Evolutionary conservation across 2,329 filamentous ascomycete species (phyloP).

Genomic region (Paramyrothecium sp.): DNA sequence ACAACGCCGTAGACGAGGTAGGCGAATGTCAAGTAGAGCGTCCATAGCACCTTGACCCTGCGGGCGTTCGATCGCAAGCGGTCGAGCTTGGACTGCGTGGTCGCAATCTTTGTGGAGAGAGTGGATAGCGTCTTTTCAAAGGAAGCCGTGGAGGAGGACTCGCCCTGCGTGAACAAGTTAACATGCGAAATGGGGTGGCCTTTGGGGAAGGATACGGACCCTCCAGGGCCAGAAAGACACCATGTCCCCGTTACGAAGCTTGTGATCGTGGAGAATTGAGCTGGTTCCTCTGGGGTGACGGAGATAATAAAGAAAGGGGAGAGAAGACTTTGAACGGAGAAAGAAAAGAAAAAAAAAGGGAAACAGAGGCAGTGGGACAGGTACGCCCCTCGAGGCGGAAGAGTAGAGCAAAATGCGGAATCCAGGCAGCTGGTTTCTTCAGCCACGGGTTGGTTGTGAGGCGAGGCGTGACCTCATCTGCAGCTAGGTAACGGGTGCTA

Average conservation of each 20-base stretch:
- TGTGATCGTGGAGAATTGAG: too few species aligned
- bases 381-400: too few species aligned
- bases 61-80: constrained; percentile 68
- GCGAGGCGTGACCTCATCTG: not conserved
- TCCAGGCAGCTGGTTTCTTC: too few species aligned
- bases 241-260: constrained; percentile 55
- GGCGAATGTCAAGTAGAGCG: constrained; percentile 84
- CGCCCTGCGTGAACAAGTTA: constrained; percentile 53
- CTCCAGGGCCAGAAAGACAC: constrained; percentile 85
- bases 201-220: constrained; percentile 38
- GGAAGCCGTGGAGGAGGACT: constrained; percentile 79
- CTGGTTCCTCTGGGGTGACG: not conserved
- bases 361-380: not conserved
- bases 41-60: constrained; percentile 81
- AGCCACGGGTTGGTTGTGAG: not conserved
- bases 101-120: constrained; percentile 79
- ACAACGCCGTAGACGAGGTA: constrained; percentile 87
- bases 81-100: constrained; percentile 72
- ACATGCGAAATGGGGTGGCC: not conserved
- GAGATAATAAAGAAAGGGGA: not conserved
- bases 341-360: not conserved
- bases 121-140: constrained; percentile 90
- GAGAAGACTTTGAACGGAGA: too few species aligned
- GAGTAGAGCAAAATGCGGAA: too few species aligned
- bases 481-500: too few species aligned